Conservation (phyloP, 2,329 filamentous ascomycete genomes). For the Diplodia mutila region DNA sequence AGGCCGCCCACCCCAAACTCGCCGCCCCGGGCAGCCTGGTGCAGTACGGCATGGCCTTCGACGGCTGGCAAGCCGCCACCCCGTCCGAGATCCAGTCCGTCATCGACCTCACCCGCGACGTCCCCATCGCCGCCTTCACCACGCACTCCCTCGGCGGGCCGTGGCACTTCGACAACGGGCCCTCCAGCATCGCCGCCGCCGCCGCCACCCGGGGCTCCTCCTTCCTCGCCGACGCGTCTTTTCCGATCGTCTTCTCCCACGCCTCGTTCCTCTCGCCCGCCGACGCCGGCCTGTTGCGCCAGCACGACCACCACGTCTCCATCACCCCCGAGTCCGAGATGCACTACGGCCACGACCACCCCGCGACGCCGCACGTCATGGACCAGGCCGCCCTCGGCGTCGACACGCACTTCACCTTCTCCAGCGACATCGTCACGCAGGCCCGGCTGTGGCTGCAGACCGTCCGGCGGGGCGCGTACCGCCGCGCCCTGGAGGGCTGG, state of each 20-base stretch:
- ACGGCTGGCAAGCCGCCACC: slow-evolving; percentile 23
- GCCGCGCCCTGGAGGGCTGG: slow-evolving; percentile 46
- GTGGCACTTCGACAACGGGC: slow-evolving; percentile 41
- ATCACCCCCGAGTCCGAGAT: slow-evolving; percentile 64
- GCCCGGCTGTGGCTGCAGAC: slow-evolving; percentile 60
- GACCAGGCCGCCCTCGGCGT: slow-evolving; percentile 60
- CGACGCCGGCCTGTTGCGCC: slow-evolving; percentile 50
- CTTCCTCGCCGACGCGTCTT: slow-evolving; percentile 50
- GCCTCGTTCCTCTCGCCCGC: slow-evolving; percentile 49
- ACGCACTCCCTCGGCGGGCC: slow-evolving; percentile 36
- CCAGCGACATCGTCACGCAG: slow-evolving; percentile 50
- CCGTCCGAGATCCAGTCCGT: slow-evolving; percentile 11
- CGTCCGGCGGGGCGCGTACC: slow-evolving; percentile 46
- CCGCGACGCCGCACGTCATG: slow-evolving; percentile 47
- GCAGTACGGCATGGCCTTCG: slow-evolving; percentile 27
- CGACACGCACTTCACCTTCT: slow-evolving; percentile 60
- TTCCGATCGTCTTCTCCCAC: slow-evolving; percentile 59
- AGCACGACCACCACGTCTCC: slow-evolving; percentile 58
- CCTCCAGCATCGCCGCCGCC: slow-evolving; percentile 40
- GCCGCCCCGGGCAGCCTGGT: slow-evolving; percentile 11
- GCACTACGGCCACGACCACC: slow-evolving; percentile 60
- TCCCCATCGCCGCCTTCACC: slow-evolving; percentile 46
- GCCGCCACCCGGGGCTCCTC: no score
- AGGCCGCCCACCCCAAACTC: background rate
- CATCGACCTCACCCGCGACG: background rate